phyloP scores from a whole-genome alignment of 305 asterid species.

The Fraxinus nigra region DNA sequence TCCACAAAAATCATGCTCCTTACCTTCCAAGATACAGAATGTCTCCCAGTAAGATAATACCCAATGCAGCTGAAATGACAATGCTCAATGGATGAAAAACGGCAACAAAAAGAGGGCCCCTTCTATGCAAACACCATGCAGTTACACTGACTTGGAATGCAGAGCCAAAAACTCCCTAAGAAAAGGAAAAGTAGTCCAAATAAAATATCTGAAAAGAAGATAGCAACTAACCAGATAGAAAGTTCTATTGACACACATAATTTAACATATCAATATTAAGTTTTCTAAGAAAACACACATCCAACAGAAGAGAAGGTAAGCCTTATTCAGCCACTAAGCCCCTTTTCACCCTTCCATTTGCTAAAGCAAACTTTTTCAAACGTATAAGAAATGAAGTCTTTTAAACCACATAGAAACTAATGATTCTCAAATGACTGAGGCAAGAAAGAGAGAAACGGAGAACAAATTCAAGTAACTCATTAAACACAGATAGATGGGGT shows the following conservation, averaged over 20 bases:
- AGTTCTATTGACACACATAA: background rate
- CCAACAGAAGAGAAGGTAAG: background rate
- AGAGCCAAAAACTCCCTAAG: slow-evolving; percentile 74
- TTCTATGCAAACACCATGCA: slow-evolving; percentile 67
- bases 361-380: background rate
- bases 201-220: background rate
- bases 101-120: slow-evolving; percentile 85
- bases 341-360: background rate
- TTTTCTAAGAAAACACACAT: background rate
- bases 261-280: background rate
- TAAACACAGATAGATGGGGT: background rate
- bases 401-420: slow-evolving; percentile 1
- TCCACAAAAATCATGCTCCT: background rate
- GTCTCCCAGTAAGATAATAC: slow-evolving; percentile 59
- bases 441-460: background rate
- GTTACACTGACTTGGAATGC: slow-evolving; percentile 71
- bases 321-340: background rate
- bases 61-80: slow-evolving; percentile 56
- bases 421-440: background rate
- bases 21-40: slow-evolving; percentile 78
- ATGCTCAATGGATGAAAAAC: slow-evolving; percentile 81
- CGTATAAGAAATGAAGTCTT: background rate
- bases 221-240: background rate
- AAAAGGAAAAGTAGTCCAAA: background rate
- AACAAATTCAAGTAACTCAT: background rate